These are phyloP conservation scores for Pistacia atlantica DNA, from an alignment of 345 rosid genomes.

Conservation along the genomic window DNA sequence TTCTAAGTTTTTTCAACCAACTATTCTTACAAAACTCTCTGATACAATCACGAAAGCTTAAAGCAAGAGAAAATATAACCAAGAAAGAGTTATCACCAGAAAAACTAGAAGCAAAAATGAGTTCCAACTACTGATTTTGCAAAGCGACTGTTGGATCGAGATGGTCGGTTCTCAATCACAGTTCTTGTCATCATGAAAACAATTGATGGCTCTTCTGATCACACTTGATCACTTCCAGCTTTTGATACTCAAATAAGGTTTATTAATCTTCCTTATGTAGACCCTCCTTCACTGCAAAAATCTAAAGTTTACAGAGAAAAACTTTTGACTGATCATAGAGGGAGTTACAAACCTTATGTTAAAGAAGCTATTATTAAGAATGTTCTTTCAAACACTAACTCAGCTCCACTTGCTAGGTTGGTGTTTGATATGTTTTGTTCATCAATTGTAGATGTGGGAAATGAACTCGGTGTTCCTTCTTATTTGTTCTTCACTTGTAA, in stretches of 20 bases:
- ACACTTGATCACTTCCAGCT: neutral
- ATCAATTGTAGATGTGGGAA: conserved; percentile 40
- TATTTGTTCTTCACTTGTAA: conserved; percentile 33
- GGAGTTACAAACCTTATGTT: neutral
- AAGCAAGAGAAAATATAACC: too few relatives aligned
- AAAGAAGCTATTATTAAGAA: too few relatives aligned
- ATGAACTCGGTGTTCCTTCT: conserved; percentile 35
- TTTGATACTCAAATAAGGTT: neutral
- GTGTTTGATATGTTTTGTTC: conserved; percentile 40
- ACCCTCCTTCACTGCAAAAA: neutral
- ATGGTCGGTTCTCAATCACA: neutral
- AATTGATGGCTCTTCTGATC: neutral
- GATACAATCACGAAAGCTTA: too few relatives aligned
- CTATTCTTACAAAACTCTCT: too few relatives aligned
- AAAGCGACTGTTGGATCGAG: neutral
- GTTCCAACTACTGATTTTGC: conserved; percentile 10
- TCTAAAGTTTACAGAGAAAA: neutral
- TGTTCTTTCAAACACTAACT: too few relatives aligned
- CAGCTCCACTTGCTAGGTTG: conserved; percentile 24
- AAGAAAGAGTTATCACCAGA: too few relatives aligned
- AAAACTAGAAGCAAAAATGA: too few relatives aligned
- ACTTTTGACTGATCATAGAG: neutral
- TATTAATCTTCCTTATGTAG: neutral
- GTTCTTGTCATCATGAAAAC: too few relatives aligned
- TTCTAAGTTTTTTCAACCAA: too few relatives aligned